Evolutionary conservation across 495 filamentous ascomycete species (phyloP).

Genomic region (Penicillium coffeae): DNA sequence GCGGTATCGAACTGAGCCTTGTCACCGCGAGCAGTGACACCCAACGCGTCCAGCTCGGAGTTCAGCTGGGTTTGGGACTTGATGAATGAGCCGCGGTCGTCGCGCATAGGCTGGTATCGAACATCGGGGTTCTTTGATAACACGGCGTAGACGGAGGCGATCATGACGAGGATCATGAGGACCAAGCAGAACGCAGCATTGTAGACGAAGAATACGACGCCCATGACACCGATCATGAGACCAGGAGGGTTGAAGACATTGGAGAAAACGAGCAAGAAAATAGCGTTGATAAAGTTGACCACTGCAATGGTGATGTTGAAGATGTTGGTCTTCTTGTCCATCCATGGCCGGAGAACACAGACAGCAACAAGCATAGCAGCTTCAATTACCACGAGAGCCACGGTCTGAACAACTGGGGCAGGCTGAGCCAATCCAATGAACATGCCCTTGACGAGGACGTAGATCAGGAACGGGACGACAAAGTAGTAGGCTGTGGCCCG

Average conservation of each 20-base stretch:
- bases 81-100: slow-evolving; percentile 96
- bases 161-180: slow-evolving; percentile 80
- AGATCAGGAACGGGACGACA: slow-evolving; percentile 75
- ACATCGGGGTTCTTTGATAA: slow-evolving; percentile 94
- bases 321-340: slow-evolving; percentile 98
- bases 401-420: slow-evolving; percentile 71
- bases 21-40: slow-evolving; percentile 86
- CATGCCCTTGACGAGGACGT: slow-evolving; percentile 81
- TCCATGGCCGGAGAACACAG: slow-evolving; percentile 84
- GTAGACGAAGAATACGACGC: slow-evolving; percentile 87
- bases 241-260: slow-evolving; percentile 80
- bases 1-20: slow-evolving; percentile 63
- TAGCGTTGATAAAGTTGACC: slow-evolving; percentile 86
- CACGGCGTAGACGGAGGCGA: slow-evolving; percentile 78
- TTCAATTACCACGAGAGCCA: slow-evolving; percentile 84
- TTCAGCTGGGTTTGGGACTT: slow-evolving; percentile 90
- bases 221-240: slow-evolving; percentile 88
- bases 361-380: slow-evolving; percentile 72
- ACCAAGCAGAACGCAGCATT: slow-evolving; percentile 87
- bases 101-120: slow-evolving; percentile 94
- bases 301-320: slow-evolving; percentile 93
- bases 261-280: slow-evolving; percentile 83
- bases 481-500: slow-evolving; percentile 97
- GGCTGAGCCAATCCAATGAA: slow-evolving; percentile 84
- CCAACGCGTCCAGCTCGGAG: slow-evolving; percentile 89